Percentiles rank a stretch among this genome's conserved stretches.
phyloP scores from a whole-genome alignment of 495 filamentous ascomycete species.

The Talaromyces borbonicus region DNA sequence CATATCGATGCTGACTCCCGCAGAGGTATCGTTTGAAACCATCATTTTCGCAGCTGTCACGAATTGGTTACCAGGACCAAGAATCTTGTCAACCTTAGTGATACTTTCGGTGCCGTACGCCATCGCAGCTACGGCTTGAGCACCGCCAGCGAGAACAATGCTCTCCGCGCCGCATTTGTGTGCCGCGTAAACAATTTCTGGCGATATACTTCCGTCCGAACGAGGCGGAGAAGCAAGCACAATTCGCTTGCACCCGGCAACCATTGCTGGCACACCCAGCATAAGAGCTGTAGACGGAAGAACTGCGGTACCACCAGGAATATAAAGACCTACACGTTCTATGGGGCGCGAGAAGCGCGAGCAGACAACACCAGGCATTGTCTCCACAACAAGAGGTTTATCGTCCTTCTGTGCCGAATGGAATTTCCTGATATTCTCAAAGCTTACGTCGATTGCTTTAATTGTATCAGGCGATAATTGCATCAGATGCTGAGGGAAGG shows the following conservation, averaged over 20 bases:
- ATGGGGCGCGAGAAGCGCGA: conserved; percentile 89
- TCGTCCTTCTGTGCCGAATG: conserved; percentile 81
- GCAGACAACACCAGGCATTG: conserved; percentile 94
- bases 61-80: conserved; percentile 96
- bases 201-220: conserved; percentile 79
- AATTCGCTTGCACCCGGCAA: conserved; percentile 94
- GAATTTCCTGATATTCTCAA: conserved; percentile 88
- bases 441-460: conserved; percentile 85
- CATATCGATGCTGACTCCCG: conserved; percentile 95
- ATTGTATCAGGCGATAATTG: conserved; percentile 69
- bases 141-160: conserved; percentile 91
- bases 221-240: conserved; percentile 88
- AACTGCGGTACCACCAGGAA: conserved; percentile 92
- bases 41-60: conserved; percentile 98
- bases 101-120: conserved; percentile 62
- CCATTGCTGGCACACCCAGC: conserved; percentile 95
- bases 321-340: conserved; percentile 87
- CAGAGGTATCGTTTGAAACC: conserved; percentile 91
- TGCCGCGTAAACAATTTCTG: conserved; percentile 96
- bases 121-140: conserved; percentile 82
- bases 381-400: conserved; percentile 73
- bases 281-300: conserved; percentile 93
- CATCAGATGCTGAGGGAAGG: conserved; percentile 80
- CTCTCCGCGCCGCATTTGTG: conserved; percentile 93
- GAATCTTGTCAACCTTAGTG: conserved; percentile 96